Evolutionary conservation across 2,329 filamentous ascomycete species (phyloP), one percentile per base, ranked within the genome.

Genomic region (Stachybotrys chartarum): DNA sequence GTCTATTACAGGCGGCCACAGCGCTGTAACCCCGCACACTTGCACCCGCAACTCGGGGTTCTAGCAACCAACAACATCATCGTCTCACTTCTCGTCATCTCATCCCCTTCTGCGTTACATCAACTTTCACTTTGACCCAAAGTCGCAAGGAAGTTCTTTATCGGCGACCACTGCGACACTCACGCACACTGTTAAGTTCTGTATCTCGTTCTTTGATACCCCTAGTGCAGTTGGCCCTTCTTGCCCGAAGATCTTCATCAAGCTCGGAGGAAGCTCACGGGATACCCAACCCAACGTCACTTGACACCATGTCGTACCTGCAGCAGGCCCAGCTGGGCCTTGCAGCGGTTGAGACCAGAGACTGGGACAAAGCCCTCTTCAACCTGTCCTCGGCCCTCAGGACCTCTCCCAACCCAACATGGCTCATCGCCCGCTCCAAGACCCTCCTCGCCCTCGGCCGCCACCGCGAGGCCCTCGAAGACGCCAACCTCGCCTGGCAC

Each of bases 381-480:
- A 80, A 85, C 63, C 87, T 88, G 59, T 87, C 87, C 7, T 71
- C 75, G 45, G 90, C 90, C 7, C 76, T 96, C 39, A 73, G 83
- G 58, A 78, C 78, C 12, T 84, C 86, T 0, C 76, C 76, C 45
- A 90, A 89, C 3, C 88, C 90, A 1, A 74, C 81, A 51, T 97
- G 94, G 82, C 87, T 93, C 59, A 83, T 94, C 59, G 85, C 88
- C 61, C 90, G 93, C 18, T 88, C 91, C 5, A 91, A 86, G 47
- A 90, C 90, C 45, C 86, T 91, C 67, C 80, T 90, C 52, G 82
- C 88, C 57, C 77, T 80, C 3, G 77, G 77, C 60, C 75, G 84
- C 52, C 78, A 83, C 55, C 75, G 83, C 3, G 78, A 81, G 24
- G 88, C 91, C 1, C 80, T 94, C 49, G 76, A 74, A 45, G 88